Conservation (phyloP, 2,329 filamentous ascomycete species). For the Ramichloridium luteum region DNA sequence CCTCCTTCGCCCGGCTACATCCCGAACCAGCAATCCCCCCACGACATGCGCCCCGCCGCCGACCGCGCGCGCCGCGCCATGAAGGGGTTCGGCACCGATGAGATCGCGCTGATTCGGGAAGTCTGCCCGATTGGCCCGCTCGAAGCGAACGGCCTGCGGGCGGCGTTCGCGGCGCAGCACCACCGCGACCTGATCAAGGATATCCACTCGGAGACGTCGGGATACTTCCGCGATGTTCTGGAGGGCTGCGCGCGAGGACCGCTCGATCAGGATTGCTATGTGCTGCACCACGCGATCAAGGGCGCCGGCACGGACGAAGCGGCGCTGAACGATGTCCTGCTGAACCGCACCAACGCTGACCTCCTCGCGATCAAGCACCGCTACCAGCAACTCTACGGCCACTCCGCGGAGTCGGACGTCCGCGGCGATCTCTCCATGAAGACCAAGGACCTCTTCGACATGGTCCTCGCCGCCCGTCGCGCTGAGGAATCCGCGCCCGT, state of each 20-base stretch:
- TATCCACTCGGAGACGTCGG: constrained; percentile 60
- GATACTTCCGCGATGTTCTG: constrained; percentile 63
- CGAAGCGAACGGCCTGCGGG: constrained; percentile 57
- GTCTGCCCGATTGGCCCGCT: constrained; percentile 64
- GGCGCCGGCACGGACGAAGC: constrained; percentile 78
- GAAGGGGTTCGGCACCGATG: constrained; percentile 89
- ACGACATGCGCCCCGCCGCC: constrained; percentile 56
- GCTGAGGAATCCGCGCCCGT: constrained; percentile 68
- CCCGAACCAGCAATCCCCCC: constrained; percentile 53
- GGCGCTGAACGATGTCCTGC: constrained; percentile 73
- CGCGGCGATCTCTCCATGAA: constrained; percentile 71
- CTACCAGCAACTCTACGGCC: constrained; percentile 57
- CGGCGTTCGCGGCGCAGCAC: constrained; percentile 53
- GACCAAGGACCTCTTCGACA: constrained; percentile 73
- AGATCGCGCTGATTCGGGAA: constrained; percentile 59
- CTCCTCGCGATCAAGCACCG: constrained; percentile 71
- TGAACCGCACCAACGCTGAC: constrained; percentile 76
- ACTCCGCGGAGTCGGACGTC: constrained; percentile 58
- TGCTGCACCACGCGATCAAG: constrained; percentile 58
- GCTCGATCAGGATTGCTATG: constrained; percentile 60
- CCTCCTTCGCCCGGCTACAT: constrained; percentile 64
- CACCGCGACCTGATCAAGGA: constrained; percentile 61
- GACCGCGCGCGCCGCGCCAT: constrained; percentile 66
- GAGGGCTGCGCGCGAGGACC: constrained; percentile 68
- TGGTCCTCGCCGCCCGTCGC: constrained; percentile 62